Evolutionary conservation across 768 basidiomycete genomes (phyloP), one percentile per base, ranked within the genome.

Genomic region (Amanita exitialis): DNA sequence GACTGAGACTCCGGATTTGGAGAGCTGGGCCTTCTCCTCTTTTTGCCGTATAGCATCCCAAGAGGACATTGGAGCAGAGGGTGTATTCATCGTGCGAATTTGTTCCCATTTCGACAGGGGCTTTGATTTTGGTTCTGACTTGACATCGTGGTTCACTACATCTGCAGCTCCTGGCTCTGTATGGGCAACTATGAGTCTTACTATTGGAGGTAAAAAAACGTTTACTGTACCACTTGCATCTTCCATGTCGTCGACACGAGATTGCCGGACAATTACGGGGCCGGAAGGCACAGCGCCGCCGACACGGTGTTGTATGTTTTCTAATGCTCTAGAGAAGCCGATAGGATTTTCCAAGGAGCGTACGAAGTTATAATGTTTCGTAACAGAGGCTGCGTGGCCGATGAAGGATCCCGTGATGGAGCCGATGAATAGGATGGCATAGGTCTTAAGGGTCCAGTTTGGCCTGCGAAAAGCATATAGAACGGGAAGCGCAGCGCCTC

Each of bases 31-130:
- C 54, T 67, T 71, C 60, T 76, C 74, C 54, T 82, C 72, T 43
- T 68, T 70, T 60, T 84, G 80, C 28, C 86, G 78, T 18, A 88
- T 68, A 21, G 66, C 62, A 57, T 87, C 86, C 86, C 86, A 87
- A 3, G 82, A 70, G 16, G 86, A 86, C 34, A 63, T 70, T 13
- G 64, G 52, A 27, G 63, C 66, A 16, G 68, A 63, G 13, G 66
- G 67, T 43, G 61, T 55, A 53, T 82, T 82, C 28, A 68, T 75
- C 39, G 69, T 67, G 49, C 84, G 79, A 43, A 88, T 80, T 54
- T 81, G 74, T 30, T 84, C 82, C 86, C 86, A 88, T 53, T 69
- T 76, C 47, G 65, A 76, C 34, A 52, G 53, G 45, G 61, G 51
- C 58, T 53, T 57, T 42, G 60, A 46, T 44, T 46, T 30, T 36